Conservation (phyloP, 2,329 filamentous ascomycete species). For the Neophaeococcomyces mojaviensis region DNA sequence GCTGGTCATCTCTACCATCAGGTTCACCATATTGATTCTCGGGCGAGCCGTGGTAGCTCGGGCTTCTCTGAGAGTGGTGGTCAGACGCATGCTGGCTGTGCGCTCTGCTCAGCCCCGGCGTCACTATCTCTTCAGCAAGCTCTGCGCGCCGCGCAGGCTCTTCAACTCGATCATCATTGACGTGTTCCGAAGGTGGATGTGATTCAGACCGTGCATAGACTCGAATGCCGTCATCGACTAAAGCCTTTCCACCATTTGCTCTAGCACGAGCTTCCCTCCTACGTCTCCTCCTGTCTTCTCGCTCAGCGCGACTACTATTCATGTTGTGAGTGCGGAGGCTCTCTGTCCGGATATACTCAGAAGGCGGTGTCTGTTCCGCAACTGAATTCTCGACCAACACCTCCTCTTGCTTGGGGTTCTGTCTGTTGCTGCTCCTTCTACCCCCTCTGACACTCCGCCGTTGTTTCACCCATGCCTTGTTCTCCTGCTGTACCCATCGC, state of each 20-base stretch:
- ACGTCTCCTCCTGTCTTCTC: slow-evolving; percentile 8
- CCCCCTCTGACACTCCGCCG: slow-evolving; percentile 12
- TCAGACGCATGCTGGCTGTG: background rate
- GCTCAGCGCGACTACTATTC: slow-evolving; percentile 9
- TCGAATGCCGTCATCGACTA: slow-evolving; percentile 25
- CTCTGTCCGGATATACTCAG: slow-evolving; percentile 10
- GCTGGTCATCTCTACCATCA: background rate
- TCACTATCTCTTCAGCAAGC: background rate
- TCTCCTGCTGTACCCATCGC: slow-evolving; percentile 14
- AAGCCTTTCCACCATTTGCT: slow-evolving; percentile 1
- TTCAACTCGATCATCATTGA: background rate
- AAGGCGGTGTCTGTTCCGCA: slow-evolving; percentile 21
- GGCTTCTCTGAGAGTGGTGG: background rate
- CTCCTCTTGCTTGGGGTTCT: slow-evolving; percentile 56
- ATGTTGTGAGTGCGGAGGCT: slow-evolving; percentile 7
- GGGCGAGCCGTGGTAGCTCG: background rate
- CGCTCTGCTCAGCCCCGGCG: too few relatives aligned
- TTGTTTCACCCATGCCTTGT: slow-evolving; percentile 15
- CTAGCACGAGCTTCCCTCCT: slow-evolving; percentile 9
- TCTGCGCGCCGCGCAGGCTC: background rate
- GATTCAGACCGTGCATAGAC: slow-evolving; percentile 13
- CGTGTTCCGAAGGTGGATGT: background rate
- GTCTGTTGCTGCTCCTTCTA: slow-evolving; percentile 53
- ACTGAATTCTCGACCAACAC: slow-evolving; percentile 7
- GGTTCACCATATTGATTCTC: background rate